Evolutionary conservation across 2,329 filamentous ascomycete genomes (phyloP).

Genomic region (Phyllosticta citribraziliensis): DNA sequence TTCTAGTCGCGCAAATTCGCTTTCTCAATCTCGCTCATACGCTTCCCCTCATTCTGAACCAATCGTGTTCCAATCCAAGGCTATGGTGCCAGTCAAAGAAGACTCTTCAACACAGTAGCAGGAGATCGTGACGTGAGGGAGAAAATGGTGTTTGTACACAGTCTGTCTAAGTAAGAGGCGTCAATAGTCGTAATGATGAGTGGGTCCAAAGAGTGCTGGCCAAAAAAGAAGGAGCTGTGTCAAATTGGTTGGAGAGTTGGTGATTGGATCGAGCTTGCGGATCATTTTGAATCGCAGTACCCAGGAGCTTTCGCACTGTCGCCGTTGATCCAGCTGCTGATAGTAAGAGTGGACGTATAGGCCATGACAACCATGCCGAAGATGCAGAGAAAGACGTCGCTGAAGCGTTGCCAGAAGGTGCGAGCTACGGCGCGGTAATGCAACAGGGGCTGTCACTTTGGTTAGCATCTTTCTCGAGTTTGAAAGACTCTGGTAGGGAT

Average conservation of each 20-base stretch:
- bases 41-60: no score
- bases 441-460: constrained; percentile 61
- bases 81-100: no score
- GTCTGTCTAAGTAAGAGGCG: no score
- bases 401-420: constrained; percentile 54
- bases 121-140: no score
- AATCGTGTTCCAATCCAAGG: no score
- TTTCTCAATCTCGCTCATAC: no score
- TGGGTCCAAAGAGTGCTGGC: background rate
- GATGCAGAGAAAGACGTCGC: constrained; percentile 67
- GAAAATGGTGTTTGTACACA: no score
- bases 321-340: constrained; percentile 73
- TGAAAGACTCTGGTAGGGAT: background rate
- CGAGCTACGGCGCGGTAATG: constrained; percentile 75
- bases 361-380: constrained; percentile 82
- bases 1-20: no score
- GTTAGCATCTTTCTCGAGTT: constrained; percentile 23
- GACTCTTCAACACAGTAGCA: no score
- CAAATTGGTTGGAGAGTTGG: background rate
- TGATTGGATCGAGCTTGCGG: background rate
- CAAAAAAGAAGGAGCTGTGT: background rate
- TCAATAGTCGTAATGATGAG: no score
- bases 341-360: constrained; percentile 81
- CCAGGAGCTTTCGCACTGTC: constrained; percentile 44
- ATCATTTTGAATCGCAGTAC: constrained; percentile 46